These are phyloP conservation scores for Solanum ossicruentum DNA, from an alignment of 257 asterid genomes.

Conservation along the genomic window DNA sequence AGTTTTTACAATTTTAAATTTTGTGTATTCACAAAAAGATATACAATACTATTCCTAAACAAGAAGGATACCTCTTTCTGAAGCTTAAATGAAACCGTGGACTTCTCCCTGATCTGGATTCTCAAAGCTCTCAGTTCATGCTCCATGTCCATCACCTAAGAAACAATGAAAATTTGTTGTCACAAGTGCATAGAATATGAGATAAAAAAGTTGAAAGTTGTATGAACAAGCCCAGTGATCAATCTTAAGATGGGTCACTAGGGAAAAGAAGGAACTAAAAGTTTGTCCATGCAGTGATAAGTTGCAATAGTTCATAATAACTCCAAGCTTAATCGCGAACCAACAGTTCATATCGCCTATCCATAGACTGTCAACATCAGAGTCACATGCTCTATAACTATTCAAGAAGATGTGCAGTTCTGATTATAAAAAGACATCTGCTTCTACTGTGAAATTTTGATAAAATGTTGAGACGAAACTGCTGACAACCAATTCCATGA, in stretches of 20 bases:
- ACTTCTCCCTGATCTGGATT: conserved; percentile 65
- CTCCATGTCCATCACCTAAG: conserved; percentile 93
- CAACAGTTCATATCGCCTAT: neutral
- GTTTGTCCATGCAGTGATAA: neutral
- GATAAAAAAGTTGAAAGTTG: neutral
- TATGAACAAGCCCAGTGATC: neutral
- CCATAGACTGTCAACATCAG: neutral
- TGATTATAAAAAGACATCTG: neutral
- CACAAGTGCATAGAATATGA: neutral
- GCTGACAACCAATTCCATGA: neutral
- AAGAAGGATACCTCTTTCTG: conserved; percentile 56
- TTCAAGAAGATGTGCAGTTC: neutral
- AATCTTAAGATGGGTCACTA: neutral
- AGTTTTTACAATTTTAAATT: neutral
- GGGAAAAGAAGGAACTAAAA: neutral
- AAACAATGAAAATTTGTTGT: neutral
- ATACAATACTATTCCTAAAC: neutral
- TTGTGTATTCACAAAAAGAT: neutral
- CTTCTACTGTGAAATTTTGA: neutral
- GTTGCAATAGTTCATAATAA: no score
- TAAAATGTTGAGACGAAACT: neutral
- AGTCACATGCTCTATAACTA: neutral
- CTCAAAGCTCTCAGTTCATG: conserved; percentile 79
- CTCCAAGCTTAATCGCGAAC: neutral
- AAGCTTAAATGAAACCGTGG: conserved; percentile 56